phyloP scores from a whole-genome alignment of 306 rosid species.

The Dalbergia cultrata region DNA sequence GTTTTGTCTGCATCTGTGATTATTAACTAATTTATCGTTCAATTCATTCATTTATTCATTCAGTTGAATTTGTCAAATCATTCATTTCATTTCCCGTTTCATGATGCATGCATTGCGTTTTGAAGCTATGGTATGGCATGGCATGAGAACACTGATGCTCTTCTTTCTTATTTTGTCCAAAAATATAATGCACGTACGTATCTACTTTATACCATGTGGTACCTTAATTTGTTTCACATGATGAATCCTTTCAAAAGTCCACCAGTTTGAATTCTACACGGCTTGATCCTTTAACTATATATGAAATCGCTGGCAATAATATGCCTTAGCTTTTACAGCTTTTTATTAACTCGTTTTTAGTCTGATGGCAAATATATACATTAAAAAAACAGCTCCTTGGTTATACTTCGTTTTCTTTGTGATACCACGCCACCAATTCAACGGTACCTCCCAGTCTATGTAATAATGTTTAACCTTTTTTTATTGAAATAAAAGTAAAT shows the following conservation, averaged over 20 bases:
- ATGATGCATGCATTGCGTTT: slow-evolving; percentile 49
- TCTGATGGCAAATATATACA: not conserved
- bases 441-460: not conserved
- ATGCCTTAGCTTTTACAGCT: slow-evolving; percentile 29
- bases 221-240: slow-evolving; percentile 47
- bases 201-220: slow-evolving; percentile 41
- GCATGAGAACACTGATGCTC: slow-evolving; percentile 31
- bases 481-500: too few relatives aligned
- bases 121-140: slow-evolving; percentile 42
- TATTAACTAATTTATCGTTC: not conserved
- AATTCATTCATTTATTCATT: slow-evolving; percentile 24
- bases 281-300: slow-evolving; percentile 29
- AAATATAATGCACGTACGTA: slow-evolving; percentile 14
- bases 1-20: slow-evolving; percentile 9
- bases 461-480: too few relatives aligned
- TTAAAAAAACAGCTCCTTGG: not conserved
- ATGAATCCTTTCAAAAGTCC: slow-evolving; percentile 18
- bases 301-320: not conserved
- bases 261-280: slow-evolving; percentile 57
- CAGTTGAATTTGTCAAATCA: slow-evolving; percentile 32
- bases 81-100: slow-evolving; percentile 43
- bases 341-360: not conserved
- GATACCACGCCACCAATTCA: not conserved
- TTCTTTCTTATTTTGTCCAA: slow-evolving; percentile 31
- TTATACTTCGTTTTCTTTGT: not conserved